Base-by-base conservation (phyloP, 768 basidiomycete genomes). In the Boletus sensibilis region DNA sequence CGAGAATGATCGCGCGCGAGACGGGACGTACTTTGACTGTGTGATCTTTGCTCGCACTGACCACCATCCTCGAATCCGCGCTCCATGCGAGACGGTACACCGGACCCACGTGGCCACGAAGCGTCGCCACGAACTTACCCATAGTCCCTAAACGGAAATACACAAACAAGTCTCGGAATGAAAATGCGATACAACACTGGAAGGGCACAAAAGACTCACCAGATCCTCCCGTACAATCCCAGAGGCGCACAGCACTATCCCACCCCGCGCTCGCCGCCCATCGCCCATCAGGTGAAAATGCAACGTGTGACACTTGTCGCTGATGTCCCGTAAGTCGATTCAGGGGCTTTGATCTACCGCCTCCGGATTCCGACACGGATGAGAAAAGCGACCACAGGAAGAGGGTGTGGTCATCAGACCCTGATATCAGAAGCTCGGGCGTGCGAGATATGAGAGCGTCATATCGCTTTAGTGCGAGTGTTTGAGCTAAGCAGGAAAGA, bases 61-160 rank as follows among this genome's bases (percentile, higher is more conserved):
- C 86, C 29, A 99, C 75, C 81, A 95, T 81, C 58, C 96, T 74
- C 42, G 91, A 90, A 76, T 98, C 96, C 5, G 93, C 89, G 56
- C 91, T 94, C 96, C 96, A 99, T 4, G 94, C 86, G 35, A 99
- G 78, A 39, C 97, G 80, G 69, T 98, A 98, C 14, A 99, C 97
- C 11, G 93, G 87, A 8, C 89, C 92, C 16, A 99, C 89, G 68
- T 99, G 96, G 0, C 96, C 96, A 27, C 96, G 78, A 39, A 97
- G 78, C 25, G 90, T 92, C 25, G 93, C 92, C 18, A 97, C 82
- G 67, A 95, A 99, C 70, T 92, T 94, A 40, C 86, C 88, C 57
- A 87, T 84, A 31, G 79, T 75, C 5, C 87, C 88, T 62, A 29
- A 39, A 40, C 33, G 56, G 12, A 23, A 34, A 27, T 11, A 31